Base-by-base conservation (phyloP, 345 rosid species). In the Stellera chamaejasme region DNA sequence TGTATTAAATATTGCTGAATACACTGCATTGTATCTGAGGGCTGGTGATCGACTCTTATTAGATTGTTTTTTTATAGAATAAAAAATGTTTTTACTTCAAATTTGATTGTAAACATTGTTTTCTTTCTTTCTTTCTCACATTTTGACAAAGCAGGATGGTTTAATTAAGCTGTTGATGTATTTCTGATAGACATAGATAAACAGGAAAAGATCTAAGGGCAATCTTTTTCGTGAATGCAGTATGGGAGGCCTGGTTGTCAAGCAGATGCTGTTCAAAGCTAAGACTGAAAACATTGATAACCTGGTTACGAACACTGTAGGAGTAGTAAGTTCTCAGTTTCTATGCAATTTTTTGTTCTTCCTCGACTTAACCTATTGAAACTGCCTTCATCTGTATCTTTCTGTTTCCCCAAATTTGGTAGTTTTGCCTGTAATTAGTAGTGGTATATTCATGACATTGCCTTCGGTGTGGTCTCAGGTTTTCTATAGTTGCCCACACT, bases 401-500 rank as follows among this genome's bases (percentile, higher is more conserved):
- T 8, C 10, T n/a, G 13, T 19, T n/a, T n/a, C 13, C 4, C 6
- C 3, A 5, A 9, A 9, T 41, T 23, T 14, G 55, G 55, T 11
- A 50, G 2, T 54, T 63, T 47, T 43, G 15, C 5, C 43, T 62
- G 41, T 53, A 46, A 25, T 55, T 51, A 19, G 57, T 49, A 56
- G 55, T 62, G 54, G 61, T 51, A 53, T 55, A 45, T 57, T 55
- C 4, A 50, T 55, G 13, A 27, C 10, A 16, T 39, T 32, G 41
- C 43, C 15, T 54, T 36, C 13, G 72, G 55, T 32, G 75, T 66
- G 3, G 39, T n/a, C 5, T 67, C 80, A 93, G 96, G 85, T 89
- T 59, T 93, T 93, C 72, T 93, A 93, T 67, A 93, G 97, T 76
- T 93, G 95, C 69, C 99, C 97, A 50, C 97, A 89, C 72, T 93